Evolutionary conservation across 768 basidiomycete species (phyloP), one percentile per base, ranked within the genome.

Genomic region (Leccinum aurantiacum): DNA sequence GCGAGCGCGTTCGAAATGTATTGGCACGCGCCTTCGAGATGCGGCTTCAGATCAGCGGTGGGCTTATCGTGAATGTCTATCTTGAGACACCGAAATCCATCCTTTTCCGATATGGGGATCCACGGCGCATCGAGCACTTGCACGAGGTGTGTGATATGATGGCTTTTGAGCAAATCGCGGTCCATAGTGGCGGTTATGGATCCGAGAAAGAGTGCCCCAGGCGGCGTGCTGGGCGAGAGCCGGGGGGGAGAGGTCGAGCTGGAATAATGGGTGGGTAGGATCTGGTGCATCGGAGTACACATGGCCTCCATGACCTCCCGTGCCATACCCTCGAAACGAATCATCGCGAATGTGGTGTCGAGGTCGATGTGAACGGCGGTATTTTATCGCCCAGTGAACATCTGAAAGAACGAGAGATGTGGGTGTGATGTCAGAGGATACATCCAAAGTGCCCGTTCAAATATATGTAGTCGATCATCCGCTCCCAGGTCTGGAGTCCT

Each of bases 201-300:
- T 53, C 87, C 90, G 55, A 91, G 79, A 74, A 85, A 91, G 58
- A 91, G 85, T 0, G 79, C 76, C 50, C 90, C 89, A 3, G 71
- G 58, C 6, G 57, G 67, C 25, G 64, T 55, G 47, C 17, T 56
- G 11, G 66, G 61, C 19, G 38, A 27, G 11, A 29, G 41, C 9
- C 67, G 56, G 25, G 65, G 44, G 14, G 61, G 68, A 3, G 72
- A 63, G 5, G 67, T 52, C 4, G 61, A 41, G 19, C 55, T 51
- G 7, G 68, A 65, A 53, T 72, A 62, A n/a, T 54, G 74, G 33
- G 82, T 56, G 9, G 76, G 79, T 13, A 90, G 77, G 67, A 91
- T 83, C 63, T 82, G 81, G 74, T 91, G 89, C 90, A 91, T 90
- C 0, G 90, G 90, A 0, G 89, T 91, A 76, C 89, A 90, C 85